Evolutionary conservation across 805 yeast genomes (phyloP), one percentile per base, ranked within the genome.

Genomic region (Lipomyces chichibuensis): DNA sequence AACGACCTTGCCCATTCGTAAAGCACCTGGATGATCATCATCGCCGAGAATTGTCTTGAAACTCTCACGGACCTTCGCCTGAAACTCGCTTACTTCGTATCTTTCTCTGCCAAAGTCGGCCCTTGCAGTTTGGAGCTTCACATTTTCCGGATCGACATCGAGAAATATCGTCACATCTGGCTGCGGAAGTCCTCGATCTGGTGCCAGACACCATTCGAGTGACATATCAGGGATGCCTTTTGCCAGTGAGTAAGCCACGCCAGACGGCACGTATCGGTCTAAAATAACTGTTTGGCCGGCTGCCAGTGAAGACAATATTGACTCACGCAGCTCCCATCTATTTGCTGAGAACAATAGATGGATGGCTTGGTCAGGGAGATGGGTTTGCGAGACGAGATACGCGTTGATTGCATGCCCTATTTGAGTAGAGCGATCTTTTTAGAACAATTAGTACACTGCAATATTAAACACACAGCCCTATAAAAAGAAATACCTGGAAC

Each of bases 41-140:
- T 62, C 62, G 20, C 66, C 69, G 14, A 69, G 43, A 13, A 69
- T 7, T 25, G 13, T 8, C 51, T 77, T 71, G 75, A 93, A 95
- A 68, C 87, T 81, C 9, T 73, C 55, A 66, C 86, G 85, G 2
- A 95, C 99, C 51, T 80, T 80, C n/a, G 79, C 77, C 75, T 95
- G 99, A 74, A 95, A 90, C 59, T 84, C 87, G 3, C 77, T 76
- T 33, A 83, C 84, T 76, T 95, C 99, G 78, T 95, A 95, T 63
- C 97, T 80, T 77, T 95, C 99, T n/a, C 87, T 89, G 14, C 99
- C 99, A 81, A 90, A 95, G 0, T 96, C 96, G 11, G 86, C 87
- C 64, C 98, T 82, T 23, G 75, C 70, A 27, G 81, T 77, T 32
- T 64, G 65, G 8, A 52, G 46, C 11, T 46, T 46, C 2, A 77